Base-by-base conservation (phyloP, 805 yeast species). In the Starmerella riodocensis region DNA sequence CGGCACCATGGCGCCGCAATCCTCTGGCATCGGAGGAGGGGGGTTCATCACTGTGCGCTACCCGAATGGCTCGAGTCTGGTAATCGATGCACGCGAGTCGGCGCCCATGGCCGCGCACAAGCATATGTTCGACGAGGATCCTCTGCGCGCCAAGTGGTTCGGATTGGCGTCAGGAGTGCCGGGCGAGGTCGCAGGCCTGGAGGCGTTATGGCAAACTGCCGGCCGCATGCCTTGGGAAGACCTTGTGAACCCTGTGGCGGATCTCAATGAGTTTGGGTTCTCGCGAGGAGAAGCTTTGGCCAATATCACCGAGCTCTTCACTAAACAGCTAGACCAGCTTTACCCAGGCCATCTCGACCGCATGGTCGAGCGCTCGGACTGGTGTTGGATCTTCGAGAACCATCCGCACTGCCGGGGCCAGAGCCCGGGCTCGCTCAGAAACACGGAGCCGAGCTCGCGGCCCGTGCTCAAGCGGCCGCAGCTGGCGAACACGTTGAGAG, bases 11-110 rank as follows among this genome's bases (percentile, higher is more conserved):
- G 81, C 82, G 54, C 76, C 84, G 46, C 83, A 78, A 62, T 77
- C 78, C 42, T 77, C 93, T 1, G 94, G 96, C 0, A 76, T 88
- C 31, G 95, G 96, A 6, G 97, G 97, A 4, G 97, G 98, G 8
- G 83, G 80, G 0, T 84, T 72, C 51, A 78, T 80, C 32, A 69
- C 75, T 1, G 66, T 74, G 4, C 40, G 62, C 13, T 55, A 55
- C 31, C 59, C 57, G 21, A 62, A 66, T 11, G 66, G 68, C 6
- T 66, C 68, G 1, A 71, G 78, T 1, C 47, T 78, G 3, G 66
- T 77, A 22, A 73, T 86, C 30, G 94, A 88, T 59, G 93, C 91
- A 23, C 66, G 98, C 46, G 98, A 88, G 56, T 73, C 71, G 64
- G 94, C 96, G 0, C 96, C 97, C 0, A 58, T 54, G 2, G 52